Conservation (phyloP, 306 rosid genomes). For the Carpinus fangiana region DNA sequence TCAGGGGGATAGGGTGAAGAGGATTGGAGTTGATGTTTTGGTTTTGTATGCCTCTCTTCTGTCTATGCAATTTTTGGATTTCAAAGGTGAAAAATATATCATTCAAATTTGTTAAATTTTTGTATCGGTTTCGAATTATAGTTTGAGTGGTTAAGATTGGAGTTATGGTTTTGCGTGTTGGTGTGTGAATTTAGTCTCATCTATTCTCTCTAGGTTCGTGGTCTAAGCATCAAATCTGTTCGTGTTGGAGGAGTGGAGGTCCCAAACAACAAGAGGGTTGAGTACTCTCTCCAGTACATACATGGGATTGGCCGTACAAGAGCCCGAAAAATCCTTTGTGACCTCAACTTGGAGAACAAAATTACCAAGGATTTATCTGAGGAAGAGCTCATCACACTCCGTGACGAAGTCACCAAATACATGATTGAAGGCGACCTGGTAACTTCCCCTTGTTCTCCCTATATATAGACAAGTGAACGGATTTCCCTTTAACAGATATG, state of each 20-base stretch:
- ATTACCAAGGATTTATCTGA: conserved; percentile 78
- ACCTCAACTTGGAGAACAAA: conserved; percentile 75
- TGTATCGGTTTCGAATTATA: not conserved
- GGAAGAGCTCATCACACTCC: conserved; percentile 69
- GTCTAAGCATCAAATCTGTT: conserved; percentile 61
- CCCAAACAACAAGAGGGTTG: conserved; percentile 85
- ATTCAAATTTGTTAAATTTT: not conserved
- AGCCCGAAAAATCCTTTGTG: conserved; percentile 62
- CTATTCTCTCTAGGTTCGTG: conserved; percentile 34
- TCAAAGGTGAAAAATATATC: not conserved
- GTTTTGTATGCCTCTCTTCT: no score
- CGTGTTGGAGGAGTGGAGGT: conserved; percentile 94
- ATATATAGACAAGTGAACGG: not conserved
- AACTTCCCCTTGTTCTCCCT: not conserved
- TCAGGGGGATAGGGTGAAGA: not conserved
- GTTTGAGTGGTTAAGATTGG: not conserved
- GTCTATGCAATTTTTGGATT: conserved; percentile 16
- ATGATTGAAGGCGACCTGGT: conserved; percentile 94
- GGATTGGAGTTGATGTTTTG: no score
- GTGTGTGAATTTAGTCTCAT: conserved; percentile 20
- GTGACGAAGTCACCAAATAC: conserved; percentile 86
- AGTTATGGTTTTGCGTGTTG: conserved; percentile 3
- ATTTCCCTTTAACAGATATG: not conserved
- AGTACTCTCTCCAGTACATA: conserved; percentile 80
- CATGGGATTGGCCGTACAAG: conserved; percentile 85